Base-by-base conservation (phyloP, 495 filamentous ascomycete genomes). In the Aspergillus olivimuriae region DNA sequence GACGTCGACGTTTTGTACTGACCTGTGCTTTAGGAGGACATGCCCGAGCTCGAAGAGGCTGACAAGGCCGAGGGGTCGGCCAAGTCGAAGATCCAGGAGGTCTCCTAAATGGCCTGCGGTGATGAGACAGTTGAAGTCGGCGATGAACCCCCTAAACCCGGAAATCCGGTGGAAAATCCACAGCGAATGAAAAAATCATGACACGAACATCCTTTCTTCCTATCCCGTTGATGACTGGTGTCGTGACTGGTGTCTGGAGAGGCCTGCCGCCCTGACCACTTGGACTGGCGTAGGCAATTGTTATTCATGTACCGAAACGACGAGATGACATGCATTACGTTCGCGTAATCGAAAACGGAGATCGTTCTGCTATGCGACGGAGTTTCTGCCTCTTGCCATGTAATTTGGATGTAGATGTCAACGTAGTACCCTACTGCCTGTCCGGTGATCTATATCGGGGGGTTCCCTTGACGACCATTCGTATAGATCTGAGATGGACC, bases 41-140 rank as follows among this genome's bases (percentile, higher is more conserved):
- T 82, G 66, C 78, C 81, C 31, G 78, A 73, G 47, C 74, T 82
- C 24, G 75, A 79, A 43, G 73, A 73, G 23, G 58, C 55, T 28
- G 67, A 67, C 33, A 64, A 72, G 57, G 55, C 48, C 16, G 71
- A 63, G 47, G 62, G 53, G 16, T 56, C 41, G 56, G 19, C 52
- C 46, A 56, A 68, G 58, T 55, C 60, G 46, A 79, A 78, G 69
- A 77, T 79, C 51, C 65, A 80, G 66, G 78, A 81, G 61, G 65
- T 80, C 24, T 66, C 73, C 52, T 78, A 73, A 61, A 58, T 40
- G 11, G 12, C 11, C 30, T 34, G 24, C 44, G n/a, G 24, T 28
- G 5, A 6, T 28, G 24, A 11, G 11, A 28, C 11, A 11, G 6
- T 11, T 47, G 45, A 46, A 55, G 46, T 55, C 30, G 41, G 48